Evolutionary conservation across 2,329 filamentous ascomycete genomes (phyloP).

Genomic region (Ceratocystiopsis sp.): DNA sequence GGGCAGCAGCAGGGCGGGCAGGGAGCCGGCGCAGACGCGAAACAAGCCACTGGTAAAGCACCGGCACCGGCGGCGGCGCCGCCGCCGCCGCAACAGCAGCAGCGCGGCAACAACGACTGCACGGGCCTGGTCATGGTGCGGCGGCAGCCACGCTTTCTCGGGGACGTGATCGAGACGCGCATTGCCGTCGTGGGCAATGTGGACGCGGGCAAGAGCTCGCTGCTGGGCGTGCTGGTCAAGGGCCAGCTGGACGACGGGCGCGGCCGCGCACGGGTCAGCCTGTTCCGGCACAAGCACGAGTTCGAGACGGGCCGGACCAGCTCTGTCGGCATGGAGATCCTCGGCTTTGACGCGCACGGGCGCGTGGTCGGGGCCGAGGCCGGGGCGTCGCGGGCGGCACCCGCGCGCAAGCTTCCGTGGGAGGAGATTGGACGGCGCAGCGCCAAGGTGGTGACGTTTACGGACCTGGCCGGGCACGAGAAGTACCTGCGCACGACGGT

Average conservation of each 20-base stretch:
- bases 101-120: conserved; percentile 27
- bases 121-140: conserved; percentile 80
- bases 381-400: conserved; percentile 67
- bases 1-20: conserved; percentile 17
- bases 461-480: conserved; percentile 89
- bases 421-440: conserved; percentile 92
- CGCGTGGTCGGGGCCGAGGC: conserved; percentile 67
- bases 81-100: background rate
- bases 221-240: conserved; percentile 90
- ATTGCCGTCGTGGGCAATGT: conserved; percentile 97
- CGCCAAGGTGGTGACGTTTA: conserved; percentile 93
- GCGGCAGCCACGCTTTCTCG: conserved; percentile 52
- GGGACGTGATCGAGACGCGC: conserved; percentile 85
- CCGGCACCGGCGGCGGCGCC: background rate
- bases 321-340: conserved; percentile 96
- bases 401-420: conserved; percentile 72
- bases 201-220: conserved; percentile 91
- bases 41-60: conserved; percentile 18
- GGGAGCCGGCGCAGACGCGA: no score
- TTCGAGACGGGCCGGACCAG: conserved; percentile 90
- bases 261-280: conserved; percentile 82
- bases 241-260: conserved; percentile 88
- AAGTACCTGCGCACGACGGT: conserved; percentile 90
- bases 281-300: conserved; percentile 96
- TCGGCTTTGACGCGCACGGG: conserved; percentile 84